phyloP scores from a whole-genome alignment of 345 rosid species.

The rapeseed (Brassica napus) region DNA sequence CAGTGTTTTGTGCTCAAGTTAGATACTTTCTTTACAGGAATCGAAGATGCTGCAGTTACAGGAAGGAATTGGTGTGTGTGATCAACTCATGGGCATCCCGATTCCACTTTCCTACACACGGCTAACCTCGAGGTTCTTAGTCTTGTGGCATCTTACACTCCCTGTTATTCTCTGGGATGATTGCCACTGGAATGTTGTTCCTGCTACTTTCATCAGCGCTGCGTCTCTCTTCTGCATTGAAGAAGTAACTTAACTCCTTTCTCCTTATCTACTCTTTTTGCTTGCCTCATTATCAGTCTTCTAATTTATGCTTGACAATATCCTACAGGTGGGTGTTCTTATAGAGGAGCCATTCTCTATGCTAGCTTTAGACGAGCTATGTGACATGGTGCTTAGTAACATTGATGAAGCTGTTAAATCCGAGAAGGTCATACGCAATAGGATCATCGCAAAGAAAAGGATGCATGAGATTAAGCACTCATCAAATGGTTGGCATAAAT shows the following conservation, averaged over 20 bases:
- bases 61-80: constrained; percentile 88
- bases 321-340: constrained; percentile 84
- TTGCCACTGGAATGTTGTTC: constrained; percentile 96
- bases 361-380: constrained; percentile 85
- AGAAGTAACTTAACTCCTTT: constrained; percentile 51
- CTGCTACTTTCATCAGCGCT: constrained; percentile 93
- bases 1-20: neutral
- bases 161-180: constrained; percentile 98
- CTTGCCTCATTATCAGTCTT: neutral
- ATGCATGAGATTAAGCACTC: constrained; percentile 48
- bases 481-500: constrained; percentile 71
- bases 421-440: constrained; percentile 54
- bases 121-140: constrained; percentile 89
- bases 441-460: constrained; percentile 50
- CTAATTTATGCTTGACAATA: constrained; percentile 9
- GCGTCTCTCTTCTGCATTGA: constrained; percentile 98
- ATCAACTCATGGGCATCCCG: constrained; percentile 79
- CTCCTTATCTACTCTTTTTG: neutral
- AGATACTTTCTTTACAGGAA: constrained; percentile 50
- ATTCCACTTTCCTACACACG: constrained; percentile 96
- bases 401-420: constrained; percentile 61
- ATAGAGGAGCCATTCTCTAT: constrained; percentile 96
- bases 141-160: constrained; percentile 92
- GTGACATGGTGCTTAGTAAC: constrained; percentile 52
- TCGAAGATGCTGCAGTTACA: constrained; percentile 71